These are phyloP conservation scores for Rhodosporidiobolus sp. DNA, from an alignment of 768 basidiomycete species.

Conservation along the genomic window DNA sequence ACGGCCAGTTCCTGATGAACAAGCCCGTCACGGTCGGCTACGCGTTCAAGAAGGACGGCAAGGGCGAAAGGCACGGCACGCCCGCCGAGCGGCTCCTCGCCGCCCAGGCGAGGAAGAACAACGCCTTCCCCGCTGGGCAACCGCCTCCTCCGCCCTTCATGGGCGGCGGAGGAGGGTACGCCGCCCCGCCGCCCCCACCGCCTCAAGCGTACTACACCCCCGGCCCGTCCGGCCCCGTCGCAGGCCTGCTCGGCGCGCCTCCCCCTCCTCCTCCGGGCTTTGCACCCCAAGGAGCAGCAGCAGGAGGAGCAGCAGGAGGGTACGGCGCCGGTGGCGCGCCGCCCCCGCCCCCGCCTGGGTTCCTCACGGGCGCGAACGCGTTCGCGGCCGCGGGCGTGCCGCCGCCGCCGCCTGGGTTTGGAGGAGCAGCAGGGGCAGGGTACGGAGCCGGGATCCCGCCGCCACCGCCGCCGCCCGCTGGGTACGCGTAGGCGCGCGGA, in stretches of 20 bases:
- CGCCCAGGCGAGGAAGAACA: slow-evolving; percentile 91
- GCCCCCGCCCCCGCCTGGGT: slow-evolving; percentile 21
- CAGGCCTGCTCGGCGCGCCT: background rate
- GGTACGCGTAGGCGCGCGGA: background rate
- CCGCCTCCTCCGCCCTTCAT: slow-evolving; percentile 9
- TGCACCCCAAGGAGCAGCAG: background rate
- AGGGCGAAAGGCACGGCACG: slow-evolving; percentile 95
- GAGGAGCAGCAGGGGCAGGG: background rate
- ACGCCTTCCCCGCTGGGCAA: slow-evolving; percentile 62
- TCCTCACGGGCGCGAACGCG: slow-evolving; percentile 28
- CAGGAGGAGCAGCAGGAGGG: slow-evolving; percentile 1
- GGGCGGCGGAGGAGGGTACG: background rate
- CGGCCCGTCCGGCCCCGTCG: slow-evolving; percentile 3
- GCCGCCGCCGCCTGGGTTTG: slow-evolving; percentile 30
- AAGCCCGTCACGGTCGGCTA: slow-evolving; percentile 96
- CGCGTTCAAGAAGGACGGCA: slow-evolving; percentile 98
- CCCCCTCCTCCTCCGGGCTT: slow-evolving; percentile 25
- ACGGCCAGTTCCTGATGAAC: slow-evolving; percentile 96
- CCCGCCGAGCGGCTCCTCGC: slow-evolving; percentile 93
- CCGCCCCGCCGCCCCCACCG: slow-evolving; percentile 11
- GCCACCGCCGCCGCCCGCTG: slow-evolving; percentile 22
- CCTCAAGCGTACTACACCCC: background rate
- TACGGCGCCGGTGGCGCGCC: slow-evolving; percentile 12
- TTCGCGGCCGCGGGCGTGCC: slow-evolving; percentile 12
- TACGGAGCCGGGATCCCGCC: background rate